These are phyloP conservation scores for Diplosphaera chodatii DNA, from an alignment of 139 green algal genomes.

Conservation along the genomic window DNA sequence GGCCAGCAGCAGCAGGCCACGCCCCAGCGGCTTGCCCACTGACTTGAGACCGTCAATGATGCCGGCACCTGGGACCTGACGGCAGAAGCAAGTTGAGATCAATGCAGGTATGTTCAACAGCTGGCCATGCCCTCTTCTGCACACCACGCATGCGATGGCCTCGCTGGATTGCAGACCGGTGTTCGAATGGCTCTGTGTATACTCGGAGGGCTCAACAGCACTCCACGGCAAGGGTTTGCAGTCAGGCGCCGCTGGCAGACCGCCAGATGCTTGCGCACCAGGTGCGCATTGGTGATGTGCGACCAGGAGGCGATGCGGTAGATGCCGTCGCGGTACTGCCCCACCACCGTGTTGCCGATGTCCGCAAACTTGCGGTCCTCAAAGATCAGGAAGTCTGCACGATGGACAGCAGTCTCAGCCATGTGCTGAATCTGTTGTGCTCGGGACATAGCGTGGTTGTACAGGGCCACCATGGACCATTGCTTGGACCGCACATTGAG, in stretches of 20 bases:
- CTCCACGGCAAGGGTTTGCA: background rate
- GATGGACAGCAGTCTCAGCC: background rate
- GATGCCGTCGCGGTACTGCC: slow-evolving; percentile 76
- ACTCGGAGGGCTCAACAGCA: too few species aligned
- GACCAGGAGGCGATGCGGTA: slow-evolving; percentile 94
- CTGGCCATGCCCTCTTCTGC: too few species aligned
- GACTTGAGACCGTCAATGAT: slow-evolving; percentile 96
- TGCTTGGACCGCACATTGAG: background rate
- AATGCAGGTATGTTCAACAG: too few species aligned
- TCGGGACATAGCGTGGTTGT: too few species aligned
- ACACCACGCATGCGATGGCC: too few species aligned
- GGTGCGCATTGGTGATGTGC: slow-evolving; percentile 96
- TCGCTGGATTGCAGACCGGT: too few species aligned
- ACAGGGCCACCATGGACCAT: too few species aligned
- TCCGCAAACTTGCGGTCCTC: slow-evolving; percentile 99
- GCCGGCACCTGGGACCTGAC: slow-evolving; percentile 64
- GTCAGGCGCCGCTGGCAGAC: background rate
- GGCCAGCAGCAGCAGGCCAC: slow-evolving; percentile 75
- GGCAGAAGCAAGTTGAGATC: too few species aligned
- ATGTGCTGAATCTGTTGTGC: too few species aligned
- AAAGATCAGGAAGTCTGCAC: slow-evolving; percentile 95
- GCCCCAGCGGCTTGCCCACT: slow-evolving; percentile 47
- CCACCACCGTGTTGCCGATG: slow-evolving; percentile 98
- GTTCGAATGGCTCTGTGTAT: too few species aligned
- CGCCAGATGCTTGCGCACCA: slow-evolving; percentile 40